A percentile compares a stretch with the other conserved stretches of the same genome.
These are phyloP conservation scores for Ustilago esculenta DNA, from an alignment of 1,284 basidiomycete genomes.

Conservation along the genomic window DNA sequence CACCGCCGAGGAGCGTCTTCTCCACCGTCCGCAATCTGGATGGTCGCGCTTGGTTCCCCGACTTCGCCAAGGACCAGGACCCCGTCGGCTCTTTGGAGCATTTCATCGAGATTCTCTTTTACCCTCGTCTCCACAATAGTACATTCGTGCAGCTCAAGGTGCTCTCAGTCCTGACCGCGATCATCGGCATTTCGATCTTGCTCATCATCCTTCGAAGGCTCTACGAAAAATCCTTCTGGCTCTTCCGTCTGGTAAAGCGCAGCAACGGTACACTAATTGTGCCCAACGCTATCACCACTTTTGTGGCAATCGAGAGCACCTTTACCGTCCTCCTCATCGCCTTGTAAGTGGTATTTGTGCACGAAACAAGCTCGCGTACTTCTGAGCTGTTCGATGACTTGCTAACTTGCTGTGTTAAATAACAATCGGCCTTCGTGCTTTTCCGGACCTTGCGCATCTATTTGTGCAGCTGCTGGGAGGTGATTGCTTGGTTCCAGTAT, in stretches of 20 bases:
- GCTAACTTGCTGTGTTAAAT: neutral
- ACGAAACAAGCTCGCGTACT: neutral
- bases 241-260: constrained; percentile 20
- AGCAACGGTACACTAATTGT: constrained; percentile 39
- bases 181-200: constrained; percentile 26
- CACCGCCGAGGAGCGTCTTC: constrained; percentile 20
- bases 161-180: constrained; percentile 17
- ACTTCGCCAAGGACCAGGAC: constrained; percentile 16
- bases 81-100: constrained; percentile 11
- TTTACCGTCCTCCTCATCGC: constrained; percentile 31
- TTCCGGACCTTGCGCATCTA: too few relatives aligned
- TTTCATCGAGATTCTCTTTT: constrained; percentile 30
- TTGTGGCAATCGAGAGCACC: constrained; percentile 22
- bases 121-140: constrained; percentile 6
- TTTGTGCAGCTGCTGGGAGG: constrained; percentile 21
- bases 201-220: constrained; percentile 34
- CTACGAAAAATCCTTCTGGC: constrained; percentile 32
- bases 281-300: constrained; percentile 35
- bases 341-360: constrained; percentile 11
- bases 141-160: constrained; percentile 38
- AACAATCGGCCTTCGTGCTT: too few relatives aligned
- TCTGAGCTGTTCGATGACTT: neutral
- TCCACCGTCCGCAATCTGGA: constrained; percentile 14
- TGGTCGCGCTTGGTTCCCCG: constrained; percentile 36
- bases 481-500: constrained; percentile 26